Evolutionary conservation across 75 land plant genomes (phyloP).

Genomic region (Picea sitchensis): DNA sequence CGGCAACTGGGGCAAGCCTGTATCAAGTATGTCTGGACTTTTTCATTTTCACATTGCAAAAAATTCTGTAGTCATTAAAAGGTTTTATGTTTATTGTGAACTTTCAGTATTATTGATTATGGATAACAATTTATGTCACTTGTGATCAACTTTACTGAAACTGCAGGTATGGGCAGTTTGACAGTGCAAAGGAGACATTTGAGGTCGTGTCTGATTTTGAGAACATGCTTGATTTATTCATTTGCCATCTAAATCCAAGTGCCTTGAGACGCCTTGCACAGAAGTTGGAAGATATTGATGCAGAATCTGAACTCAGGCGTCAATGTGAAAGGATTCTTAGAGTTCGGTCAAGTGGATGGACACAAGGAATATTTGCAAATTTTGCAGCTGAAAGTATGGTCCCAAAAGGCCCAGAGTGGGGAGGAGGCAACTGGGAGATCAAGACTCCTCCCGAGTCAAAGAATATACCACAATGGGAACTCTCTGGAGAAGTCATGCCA

Average conservation of each 20-base stretch:
- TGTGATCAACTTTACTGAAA: slow-evolving; percentile 3
- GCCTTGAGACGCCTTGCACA: slow-evolving; percentile 89
- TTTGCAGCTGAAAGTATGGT: slow-evolving; percentile 99
- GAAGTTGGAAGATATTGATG: slow-evolving; percentile 77
- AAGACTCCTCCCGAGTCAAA: slow-evolving; percentile 73
- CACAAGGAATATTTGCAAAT: slow-evolving; percentile 93
- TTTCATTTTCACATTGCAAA: neutral
- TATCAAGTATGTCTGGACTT: slow-evolving; percentile 69
- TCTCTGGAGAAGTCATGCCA: slow-evolving; percentile 95
- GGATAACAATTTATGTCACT: neutral
- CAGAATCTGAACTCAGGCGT: slow-evolving; percentile 81
- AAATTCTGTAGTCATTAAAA: neutral
- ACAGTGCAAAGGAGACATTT: slow-evolving; percentile 97
- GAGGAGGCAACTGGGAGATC: slow-evolving; percentile 99
- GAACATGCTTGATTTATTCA: slow-evolving; percentile 94
- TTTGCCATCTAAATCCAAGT: slow-evolving; percentile 98
- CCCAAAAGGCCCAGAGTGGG: slow-evolving; percentile 99
- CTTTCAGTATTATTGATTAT: neutral
- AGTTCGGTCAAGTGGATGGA: slow-evolving; percentile 93
- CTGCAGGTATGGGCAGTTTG: slow-evolving; percentile 96
- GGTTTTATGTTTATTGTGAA: neutral
- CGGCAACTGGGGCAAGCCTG: slow-evolving; percentile 95
- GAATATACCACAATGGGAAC: slow-evolving; percentile 84
- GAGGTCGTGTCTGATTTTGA: slow-evolving; percentile 90
- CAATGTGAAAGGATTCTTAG: slow-evolving; percentile 86